Evolutionary conservation across 768 basidiomycete genomes (phyloP), one percentile per base, ranked within the genome.

Genomic region (Pilatotrama ljubarskyi): DNA sequence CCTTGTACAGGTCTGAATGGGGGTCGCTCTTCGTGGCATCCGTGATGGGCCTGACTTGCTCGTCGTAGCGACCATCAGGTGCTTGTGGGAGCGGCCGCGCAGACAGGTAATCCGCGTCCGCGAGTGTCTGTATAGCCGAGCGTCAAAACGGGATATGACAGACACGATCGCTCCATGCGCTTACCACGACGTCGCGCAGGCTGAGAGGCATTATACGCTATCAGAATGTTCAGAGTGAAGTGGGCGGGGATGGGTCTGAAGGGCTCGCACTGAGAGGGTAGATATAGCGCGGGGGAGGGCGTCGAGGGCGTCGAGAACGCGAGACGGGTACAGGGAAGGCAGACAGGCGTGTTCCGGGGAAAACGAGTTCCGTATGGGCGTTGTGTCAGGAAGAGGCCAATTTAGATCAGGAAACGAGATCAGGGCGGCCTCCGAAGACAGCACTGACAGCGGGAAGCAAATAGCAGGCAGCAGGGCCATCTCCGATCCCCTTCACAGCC

Each of bases 41-140:
- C 1, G 65, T 55, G 51, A 64, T 55, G 14, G 66, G 61, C 41
- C 53, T 41, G 9, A 75, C 72, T 64, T 80, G 71, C 68, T 72
- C 76, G 62, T 80, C 77, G 64, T 82, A 82, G 51, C 74, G 75
- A 7, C 80, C 80, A 59, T 78, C 77, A 5, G 76, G 76, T 4
- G 80, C 75, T 36, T 61, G 64, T 7, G 81, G 81, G 1, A 73
- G 68, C 24, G 75, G 66, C 10, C 80, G 73, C 7, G 65, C 65
- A 8, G 75, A 68, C 37, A 80, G 76, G 59, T 77, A 71, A 25
- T 66, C 64, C 10, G 71, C 65, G 58, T 80, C 78, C 1, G 74
- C 72, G 22, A 64, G 59, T 18, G 59, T 61, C 64, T 61, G 42
- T 18, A 26, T 24, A 51, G 20, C 15, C 11, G 53, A n/a, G 29